These are phyloP conservation scores for Apiotrichum brassicae DNA, from an alignment of 1,284 basidiomycete genomes.

Conservation along the genomic window DNA sequence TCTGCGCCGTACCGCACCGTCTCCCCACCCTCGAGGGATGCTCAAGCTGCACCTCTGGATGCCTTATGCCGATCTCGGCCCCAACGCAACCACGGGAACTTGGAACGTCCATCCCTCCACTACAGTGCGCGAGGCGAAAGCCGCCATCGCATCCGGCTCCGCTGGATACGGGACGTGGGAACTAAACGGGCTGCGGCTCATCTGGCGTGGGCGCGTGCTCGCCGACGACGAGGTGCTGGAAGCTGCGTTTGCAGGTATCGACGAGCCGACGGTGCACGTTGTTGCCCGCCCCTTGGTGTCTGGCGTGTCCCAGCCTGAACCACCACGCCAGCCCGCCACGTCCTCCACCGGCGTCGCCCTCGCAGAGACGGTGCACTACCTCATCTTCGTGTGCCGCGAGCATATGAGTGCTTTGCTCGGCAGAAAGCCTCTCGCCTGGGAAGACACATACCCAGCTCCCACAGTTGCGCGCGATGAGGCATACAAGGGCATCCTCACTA, in stretches of 20 bases:
- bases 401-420: constrained; percentile 32
- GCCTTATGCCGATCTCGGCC: constrained; percentile 26
- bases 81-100: neutral
- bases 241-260: constrained; percentile 25
- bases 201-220: constrained; percentile 41
- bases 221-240: constrained; percentile 35
- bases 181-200: constrained; percentile 34
- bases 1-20: neutral
- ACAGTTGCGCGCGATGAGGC: constrained; percentile 24
- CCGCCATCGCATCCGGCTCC: constrained; percentile 25
- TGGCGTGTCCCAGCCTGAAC: neutral
- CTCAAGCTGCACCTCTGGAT: constrained; percentile 31
- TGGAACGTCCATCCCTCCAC: constrained; percentile 13
- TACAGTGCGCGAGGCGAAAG: constrained; percentile 28
- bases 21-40: neutral
- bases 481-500: constrained; percentile 30
- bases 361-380: constrained; percentile 36
- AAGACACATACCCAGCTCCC: constrained; percentile 30
- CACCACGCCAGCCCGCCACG: neutral
- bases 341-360: constrained; percentile 19
- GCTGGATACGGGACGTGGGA: constrained; percentile 33
- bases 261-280: constrained; percentile 26
- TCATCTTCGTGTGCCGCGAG: constrained; percentile 36
- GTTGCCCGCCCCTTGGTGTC: constrained; percentile 26
- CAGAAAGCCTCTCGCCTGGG: constrained; percentile 25